Conservation (phyloP, 2,329 filamentous ascomycete species). For the Albifimbria verrucaria region DNA sequence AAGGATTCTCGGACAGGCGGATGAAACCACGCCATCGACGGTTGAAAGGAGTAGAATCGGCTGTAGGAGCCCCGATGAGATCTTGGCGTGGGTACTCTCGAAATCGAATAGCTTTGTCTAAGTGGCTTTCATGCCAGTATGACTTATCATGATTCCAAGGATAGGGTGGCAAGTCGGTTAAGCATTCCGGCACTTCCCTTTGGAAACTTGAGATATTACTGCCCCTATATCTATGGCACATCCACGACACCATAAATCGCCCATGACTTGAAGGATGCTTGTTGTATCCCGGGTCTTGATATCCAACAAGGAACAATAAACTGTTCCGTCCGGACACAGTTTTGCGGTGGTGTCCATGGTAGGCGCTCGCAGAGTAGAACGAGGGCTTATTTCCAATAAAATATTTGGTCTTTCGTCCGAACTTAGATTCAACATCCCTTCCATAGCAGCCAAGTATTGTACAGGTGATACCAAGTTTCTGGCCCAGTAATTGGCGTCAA, state of each 20-base stretch:
- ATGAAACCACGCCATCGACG: conserved; percentile 49
- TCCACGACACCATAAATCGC: conserved; percentile 35
- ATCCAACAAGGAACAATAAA: conserved; percentile 26
- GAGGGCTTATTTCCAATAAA: conserved; percentile 40
- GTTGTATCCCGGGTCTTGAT: conserved; percentile 16
- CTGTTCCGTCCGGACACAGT: conserved; percentile 3
- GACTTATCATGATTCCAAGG: conserved; percentile 50
- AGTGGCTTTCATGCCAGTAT: conserved; percentile 53
- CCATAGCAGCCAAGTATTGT: conserved; percentile 37
- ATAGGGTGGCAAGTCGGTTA: conserved; percentile 48
- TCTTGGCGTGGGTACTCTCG: conserved; percentile 45
- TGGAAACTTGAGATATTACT: conserved; percentile 17
- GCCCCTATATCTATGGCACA: conserved; percentile 26
- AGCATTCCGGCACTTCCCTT: conserved; percentile 23
- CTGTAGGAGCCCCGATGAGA: conserved; percentile 44
- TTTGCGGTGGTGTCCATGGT: conserved; percentile 30
- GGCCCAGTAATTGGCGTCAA: conserved; percentile 41
- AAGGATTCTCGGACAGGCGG: conserved; percentile 46
- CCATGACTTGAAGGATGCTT: conserved; percentile 27
- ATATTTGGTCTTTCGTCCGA: conserved; percentile 26
- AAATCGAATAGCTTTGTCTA: conserved; percentile 40
- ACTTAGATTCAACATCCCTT: conserved; percentile 26
- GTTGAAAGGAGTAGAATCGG: conserved; percentile 41
- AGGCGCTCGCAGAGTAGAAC: conserved; percentile 31
- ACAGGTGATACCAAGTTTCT: conserved; percentile 44